A percentile compares a stretch with the other conserved stretches of the same genome.
These are phyloP conservation scores for Colletotrichum somersetense DNA, from an alignment of 2,329 filamentous ascomycete species.

Conservation along the genomic window DNA sequence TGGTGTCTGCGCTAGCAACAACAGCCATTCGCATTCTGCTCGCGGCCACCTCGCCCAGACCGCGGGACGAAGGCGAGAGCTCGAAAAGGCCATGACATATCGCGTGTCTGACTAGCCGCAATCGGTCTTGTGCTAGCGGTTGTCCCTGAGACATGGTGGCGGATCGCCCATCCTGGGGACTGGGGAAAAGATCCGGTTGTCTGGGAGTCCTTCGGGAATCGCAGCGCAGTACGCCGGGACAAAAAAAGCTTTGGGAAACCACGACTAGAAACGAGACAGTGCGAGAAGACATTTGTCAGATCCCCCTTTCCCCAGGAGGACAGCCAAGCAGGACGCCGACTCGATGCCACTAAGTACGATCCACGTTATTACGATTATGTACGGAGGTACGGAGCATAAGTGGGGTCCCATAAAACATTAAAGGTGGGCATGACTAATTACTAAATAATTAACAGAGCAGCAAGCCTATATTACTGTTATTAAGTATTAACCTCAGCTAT, in stretches of 20 bases:
- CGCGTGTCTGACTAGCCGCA: background rate
- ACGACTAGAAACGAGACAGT: background rate
- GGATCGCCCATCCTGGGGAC: background rate
- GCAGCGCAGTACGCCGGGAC: background rate
- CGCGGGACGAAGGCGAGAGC: background rate
- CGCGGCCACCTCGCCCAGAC: background rate
- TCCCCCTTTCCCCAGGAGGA: background rate
- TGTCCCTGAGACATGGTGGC: slow-evolving; percentile 2
- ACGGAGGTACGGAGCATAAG: too few relatives aligned
- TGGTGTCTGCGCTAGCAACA: too few relatives aligned
- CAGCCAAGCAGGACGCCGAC: background rate
- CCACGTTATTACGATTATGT: too few relatives aligned
- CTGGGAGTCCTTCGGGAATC: background rate
- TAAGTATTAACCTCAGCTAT: too few relatives aligned
- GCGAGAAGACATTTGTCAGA: background rate
- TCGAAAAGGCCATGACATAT: too few relatives aligned
- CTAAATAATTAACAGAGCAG: too few relatives aligned
- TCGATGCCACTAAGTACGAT: too few relatives aligned
- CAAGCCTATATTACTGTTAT: too few relatives aligned
- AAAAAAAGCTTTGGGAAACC: background rate
- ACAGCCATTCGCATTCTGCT: background rate
- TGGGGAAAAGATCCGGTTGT: background rate
- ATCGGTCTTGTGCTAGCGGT: background rate
- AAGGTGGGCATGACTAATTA: too few relatives aligned
- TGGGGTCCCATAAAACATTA: too few relatives aligned